Base-by-base conservation (phyloP, 371 early-diverging fungal genomes). In the Apophysomyces ossiformis region DNA sequence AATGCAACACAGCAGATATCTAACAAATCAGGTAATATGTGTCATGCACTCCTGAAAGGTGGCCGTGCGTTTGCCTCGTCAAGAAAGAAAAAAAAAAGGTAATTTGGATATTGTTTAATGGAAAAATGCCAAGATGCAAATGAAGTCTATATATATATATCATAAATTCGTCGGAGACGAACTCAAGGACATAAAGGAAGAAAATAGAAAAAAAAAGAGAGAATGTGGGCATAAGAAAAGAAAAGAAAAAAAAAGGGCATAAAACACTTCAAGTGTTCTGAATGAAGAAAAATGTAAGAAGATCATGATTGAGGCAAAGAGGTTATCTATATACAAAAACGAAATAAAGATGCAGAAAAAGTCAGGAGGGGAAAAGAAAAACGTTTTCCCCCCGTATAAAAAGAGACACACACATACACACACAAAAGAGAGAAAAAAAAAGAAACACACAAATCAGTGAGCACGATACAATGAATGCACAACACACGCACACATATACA, bases 141-240 rank as follows among this genome's bases (percentile, higher is more conserved):
- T 50, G 54, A 50, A 50, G 54, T 50, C 54, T 50, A 50, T 50
- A 50, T 50, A 50, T 50, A 47, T 47, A 50, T 50, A 50, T 50
- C 54, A 50, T 50, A 50, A 50, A 50, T 50, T 50, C 54, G 54
- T n/a, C 54, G 9, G 21, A 50, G 21, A 47, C 54, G 54, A 50
- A 50, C 54, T 50, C 54, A 50, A 50, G 54, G 21, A 50, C 54
- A 50, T 50, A 50, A 50, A 18, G 32, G 32, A 26, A 26, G 32
- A 26, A 26, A 26, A 26, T 26, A 26, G 21, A 50, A 50, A 50
- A 50, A 21, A 50, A 8, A 50, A 9, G 21, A 21, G 35, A 21
- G 5, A 50, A 21, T 21, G 2, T 16, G 54, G 21, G 54, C 54
- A 50, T 50, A 50, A 50, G 21, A 4, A 18, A 47, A 21, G 5